A percentile compares a stretch with the other conserved stretches of the same genome.
Conservation (phyloP, 345 rosid species). For the Eucalyptus regnans region DNA sequence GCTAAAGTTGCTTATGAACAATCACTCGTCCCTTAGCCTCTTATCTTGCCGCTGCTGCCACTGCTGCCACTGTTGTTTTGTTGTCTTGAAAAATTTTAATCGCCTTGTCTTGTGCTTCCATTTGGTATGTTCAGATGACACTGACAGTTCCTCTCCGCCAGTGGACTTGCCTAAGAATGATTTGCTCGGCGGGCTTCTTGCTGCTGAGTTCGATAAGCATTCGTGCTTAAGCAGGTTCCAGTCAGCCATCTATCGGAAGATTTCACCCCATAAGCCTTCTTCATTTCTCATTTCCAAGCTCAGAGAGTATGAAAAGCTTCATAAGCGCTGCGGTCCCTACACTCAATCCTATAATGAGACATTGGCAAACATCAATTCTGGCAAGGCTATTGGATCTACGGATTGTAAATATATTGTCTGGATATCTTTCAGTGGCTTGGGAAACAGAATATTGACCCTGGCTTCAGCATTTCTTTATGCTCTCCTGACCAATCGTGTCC, state of each 20-base stretch:
- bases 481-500: slow-evolving; percentile 45
- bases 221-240: slow-evolving; percentile 48
- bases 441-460: slow-evolving; percentile 51
- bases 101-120: background rate
- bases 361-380: slow-evolving; percentile 14
- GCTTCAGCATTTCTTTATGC: slow-evolving; percentile 60
- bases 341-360: slow-evolving; percentile 23
- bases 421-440: slow-evolving; percentile 63
- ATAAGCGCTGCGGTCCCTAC: slow-evolving; percentile 47
- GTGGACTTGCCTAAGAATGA: slow-evolving; percentile 1
- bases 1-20: background rate
- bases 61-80: background rate
- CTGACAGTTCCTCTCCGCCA: slow-evolving; percentile 4
- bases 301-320: slow-evolving; percentile 48
- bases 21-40: background rate
- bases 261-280: slow-evolving; percentile 41
- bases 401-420: slow-evolving; percentile 58
- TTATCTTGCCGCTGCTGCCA: background rate
- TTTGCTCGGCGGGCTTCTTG: slow-evolving; percentile 44
- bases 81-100: background rate
- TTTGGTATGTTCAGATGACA: slow-evolving; percentile 1
- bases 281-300: slow-evolving; percentile 47
- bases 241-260: slow-evolving; percentile 32
- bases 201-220: slow-evolving; percentile 32
- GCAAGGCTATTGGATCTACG: background rate